Evolutionary conservation across 2,329 filamentous ascomycete species (phyloP), one percentile per base, ranked within the genome.

Genomic region (Pseudonectria foliicola): DNA sequence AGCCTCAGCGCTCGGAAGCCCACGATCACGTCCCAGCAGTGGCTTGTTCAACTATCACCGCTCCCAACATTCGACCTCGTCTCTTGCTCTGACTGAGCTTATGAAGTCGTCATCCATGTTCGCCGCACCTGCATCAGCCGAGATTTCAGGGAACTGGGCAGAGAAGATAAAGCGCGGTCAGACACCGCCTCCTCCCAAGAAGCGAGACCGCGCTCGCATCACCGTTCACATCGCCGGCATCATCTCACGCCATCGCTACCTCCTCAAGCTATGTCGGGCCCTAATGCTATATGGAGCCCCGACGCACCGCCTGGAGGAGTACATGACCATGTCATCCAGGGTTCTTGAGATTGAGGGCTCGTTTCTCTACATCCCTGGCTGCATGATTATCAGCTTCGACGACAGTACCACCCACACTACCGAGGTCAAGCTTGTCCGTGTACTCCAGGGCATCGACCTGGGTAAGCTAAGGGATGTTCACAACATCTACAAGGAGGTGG

Each of bases 331-430:
- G 84, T 88, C 85, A 7, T 82, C 89, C 2, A 75, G 85, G n/a
- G 85, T 92, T 2, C 72, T 95, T 25, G 85, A 89, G 58, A 89
- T 95, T 12, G 84, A 94, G 45, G 83, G 82, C 6, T 87, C 94
- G 51, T 95, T 92, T 49, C 65, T 95, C 14, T 95, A 95, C 55
- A 77, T 95, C 21, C 88, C 89, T 0, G 85, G 85, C 0, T 93
- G 85, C 53, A 95, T 95, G 89, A 85, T 95, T 37, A 83, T 95
- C 54, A 90, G 86, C 4, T 95, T 95, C 53, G 88, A 85, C 52
- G 85, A 90, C 43, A 68, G 63, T 44, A 61, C 63, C 1, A 85
- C 82, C 0, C 82, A 88, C 52, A 88, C 84, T 0, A 82, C 82
- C n/a, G 82, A 87, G 54, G 82, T 88, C 42, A 85, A 85, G 61